phyloP scores from a whole-genome alignment of 176 grass and related monocot species.

The Oryza officinalis region DNA sequence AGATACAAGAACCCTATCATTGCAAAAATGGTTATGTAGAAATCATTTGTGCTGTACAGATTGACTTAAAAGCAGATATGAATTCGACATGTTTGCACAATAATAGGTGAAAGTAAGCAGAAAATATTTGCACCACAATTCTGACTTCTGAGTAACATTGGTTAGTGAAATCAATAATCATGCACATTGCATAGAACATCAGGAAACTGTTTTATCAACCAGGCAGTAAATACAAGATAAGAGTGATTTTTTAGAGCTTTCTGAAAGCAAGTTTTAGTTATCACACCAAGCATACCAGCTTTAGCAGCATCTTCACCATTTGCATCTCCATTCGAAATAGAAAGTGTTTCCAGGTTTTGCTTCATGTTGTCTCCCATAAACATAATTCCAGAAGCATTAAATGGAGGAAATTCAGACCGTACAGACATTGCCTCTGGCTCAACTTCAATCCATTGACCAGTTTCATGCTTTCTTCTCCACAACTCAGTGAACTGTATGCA shows the following conservation, averaged over 20 bases:
- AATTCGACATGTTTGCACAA: background rate
- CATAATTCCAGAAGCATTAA: constrained; percentile 77
- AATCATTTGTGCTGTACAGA: background rate
- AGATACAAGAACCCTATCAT: constrained; percentile 22
- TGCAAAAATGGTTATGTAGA: background rate
- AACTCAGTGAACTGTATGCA: constrained; percentile 79
- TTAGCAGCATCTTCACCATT: constrained; percentile 58
- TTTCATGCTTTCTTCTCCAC: constrained; percentile 98
- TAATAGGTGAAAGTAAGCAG: background rate
- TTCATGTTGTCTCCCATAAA: constrained; percentile 68
- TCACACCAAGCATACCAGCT: constrained; percentile 51
- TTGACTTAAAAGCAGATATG: background rate
- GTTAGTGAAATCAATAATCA: constrained; percentile 24
- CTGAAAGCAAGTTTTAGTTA: constrained; percentile 1
- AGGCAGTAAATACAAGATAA: constrained; percentile 12
- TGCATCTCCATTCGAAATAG: constrained; percentile 54
- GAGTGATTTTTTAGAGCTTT: background rate
- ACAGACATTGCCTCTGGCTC: constrained; percentile 81
- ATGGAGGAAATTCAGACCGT: constrained; percentile 82
- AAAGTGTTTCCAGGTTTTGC: constrained; percentile 58
- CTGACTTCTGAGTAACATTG: background rate
- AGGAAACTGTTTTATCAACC: background rate
- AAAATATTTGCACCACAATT: background rate
- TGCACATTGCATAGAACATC: constrained; percentile 19
- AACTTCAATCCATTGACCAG: constrained; percentile 96